Evolutionary conservation across 495 filamentous ascomycete genomes (phyloP).

Genomic region (Hypoxylon subgilvum): DNA sequence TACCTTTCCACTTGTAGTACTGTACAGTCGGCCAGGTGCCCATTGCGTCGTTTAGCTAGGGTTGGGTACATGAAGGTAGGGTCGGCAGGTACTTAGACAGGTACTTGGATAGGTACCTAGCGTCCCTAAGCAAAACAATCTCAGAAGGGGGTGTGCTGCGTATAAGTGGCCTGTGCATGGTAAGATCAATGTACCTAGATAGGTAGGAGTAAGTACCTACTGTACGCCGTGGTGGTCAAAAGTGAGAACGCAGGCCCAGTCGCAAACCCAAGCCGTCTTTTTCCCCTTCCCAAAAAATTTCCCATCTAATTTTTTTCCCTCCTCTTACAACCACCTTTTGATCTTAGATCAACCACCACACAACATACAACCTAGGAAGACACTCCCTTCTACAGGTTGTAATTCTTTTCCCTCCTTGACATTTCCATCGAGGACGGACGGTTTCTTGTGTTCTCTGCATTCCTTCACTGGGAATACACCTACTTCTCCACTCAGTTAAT

Average conservation of each 20-base stretch:
- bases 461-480: constrained; percentile 45
- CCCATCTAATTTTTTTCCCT: constrained; percentile 44
- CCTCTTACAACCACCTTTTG: constrained; percentile 35
- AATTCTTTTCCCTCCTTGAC: constrained; percentile 38
- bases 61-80: background rate
- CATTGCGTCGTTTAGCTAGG: constrained; percentile 1
- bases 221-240: background rate
- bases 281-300: constrained; percentile 44
- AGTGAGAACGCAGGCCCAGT: constrained; percentile 22
- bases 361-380: constrained; percentile 48
- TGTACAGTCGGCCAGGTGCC: background rate
- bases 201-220: background rate
- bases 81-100: background rate
- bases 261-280: constrained; percentile 29
- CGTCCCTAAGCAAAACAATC: too few relatives aligned
- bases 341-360: constrained; percentile 48
- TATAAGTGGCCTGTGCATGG: background rate
- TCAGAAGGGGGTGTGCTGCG: too few relatives aligned
- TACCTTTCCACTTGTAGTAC: background rate
- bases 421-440: constrained; percentile 36
- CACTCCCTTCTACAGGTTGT: constrained; percentile 39
- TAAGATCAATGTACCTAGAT: too few relatives aligned
- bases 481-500: constrained; percentile 48
- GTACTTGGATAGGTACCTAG: background rate
- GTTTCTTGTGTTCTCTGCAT: constrained; percentile 43